Evolutionary conservation across 352 stramenopile genomes (phyloP).

Genomic region (Phytophthora rubi): DNA sequence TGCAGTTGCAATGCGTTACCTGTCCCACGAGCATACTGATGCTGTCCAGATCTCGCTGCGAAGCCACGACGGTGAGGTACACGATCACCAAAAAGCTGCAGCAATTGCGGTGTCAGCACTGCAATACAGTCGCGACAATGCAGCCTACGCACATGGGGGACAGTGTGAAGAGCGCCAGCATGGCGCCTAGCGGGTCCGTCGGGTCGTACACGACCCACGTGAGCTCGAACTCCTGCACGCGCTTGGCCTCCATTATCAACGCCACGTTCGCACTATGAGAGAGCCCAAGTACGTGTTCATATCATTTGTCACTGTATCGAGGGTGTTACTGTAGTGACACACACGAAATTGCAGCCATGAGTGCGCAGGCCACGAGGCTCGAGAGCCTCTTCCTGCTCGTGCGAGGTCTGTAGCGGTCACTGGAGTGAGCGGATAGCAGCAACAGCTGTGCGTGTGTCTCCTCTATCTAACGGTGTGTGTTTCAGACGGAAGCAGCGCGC

Average conservation of each 20-base stretch:
- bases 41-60: conserved; percentile 81
- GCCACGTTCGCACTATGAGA: conserved; percentile 1
- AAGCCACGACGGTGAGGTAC: conserved; percentile 77
- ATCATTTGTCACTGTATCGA: conserved; percentile 13
- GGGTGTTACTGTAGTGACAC: conserved; percentile 1
- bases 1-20: conserved; percentile 29
- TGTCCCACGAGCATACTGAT: conserved; percentile 77
- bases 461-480: conserved; percentile 16
- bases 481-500: conserved; percentile 71
- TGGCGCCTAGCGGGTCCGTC: conserved; percentile 61
- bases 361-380: conserved; percentile 64
- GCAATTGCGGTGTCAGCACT: neutral
- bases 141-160: conserved; percentile 64
- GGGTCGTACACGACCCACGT: conserved; percentile 88
- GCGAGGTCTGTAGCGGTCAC: conserved; percentile 39
- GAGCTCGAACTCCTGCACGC: conserved; percentile 78
- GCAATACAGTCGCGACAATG: conserved; percentile 1
- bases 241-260: conserved; percentile 20
- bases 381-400: conserved; percentile 85
- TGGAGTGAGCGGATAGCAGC: neutral
- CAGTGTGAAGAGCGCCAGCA: conserved; percentile 80
- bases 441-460: neutral
- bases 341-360: conserved; percentile 18
- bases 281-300: neutral
- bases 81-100: conserved; percentile 86